Percentiles rank a stretch among this genome's conserved stretches.
phyloP scores from a whole-genome alignment of 1,284 basidiomycete species.

The Vanrija humicola region DNA sequence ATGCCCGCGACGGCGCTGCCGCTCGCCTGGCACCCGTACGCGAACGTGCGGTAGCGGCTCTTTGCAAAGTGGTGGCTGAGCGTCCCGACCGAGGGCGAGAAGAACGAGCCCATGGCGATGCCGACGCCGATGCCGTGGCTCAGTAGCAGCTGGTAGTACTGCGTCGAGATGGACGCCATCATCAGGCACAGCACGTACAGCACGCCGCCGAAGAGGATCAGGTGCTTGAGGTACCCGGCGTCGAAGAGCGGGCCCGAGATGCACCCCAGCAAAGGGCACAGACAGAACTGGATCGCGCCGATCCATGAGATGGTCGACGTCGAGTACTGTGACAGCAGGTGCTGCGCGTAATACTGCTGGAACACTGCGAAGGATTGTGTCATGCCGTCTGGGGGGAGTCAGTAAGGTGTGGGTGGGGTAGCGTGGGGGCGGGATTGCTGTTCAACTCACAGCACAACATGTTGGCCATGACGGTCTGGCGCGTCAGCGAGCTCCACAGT shows the following conservation, averaged over 20 bases:
- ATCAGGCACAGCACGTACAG: constrained; percentile 56
- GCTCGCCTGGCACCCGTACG: constrained; percentile 37
- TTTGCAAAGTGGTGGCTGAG: constrained; percentile 55
- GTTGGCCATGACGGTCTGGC: constrained; percentile 26
- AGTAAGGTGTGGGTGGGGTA: neutral
- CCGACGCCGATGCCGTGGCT: constrained; percentile 28
- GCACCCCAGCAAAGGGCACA: constrained; percentile 50
- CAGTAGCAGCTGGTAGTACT: constrained; percentile 56
- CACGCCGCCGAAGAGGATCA: constrained; percentile 52
- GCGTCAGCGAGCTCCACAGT: neutral
- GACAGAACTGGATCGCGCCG: constrained; percentile 62
- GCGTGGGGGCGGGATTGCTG: too few species aligned
- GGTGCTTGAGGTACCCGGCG: constrained; percentile 55
- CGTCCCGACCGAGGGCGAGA: constrained; percentile 52
- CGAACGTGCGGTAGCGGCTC: constrained; percentile 38
- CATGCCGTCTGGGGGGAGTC: constrained; percentile 29
- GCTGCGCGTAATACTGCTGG: constrained; percentile 28
- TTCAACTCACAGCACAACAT: constrained; percentile 30
- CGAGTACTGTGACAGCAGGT: constrained; percentile 11
- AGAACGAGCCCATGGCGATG: constrained; percentile 51
- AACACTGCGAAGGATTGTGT: constrained; percentile 36
- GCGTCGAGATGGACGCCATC: constrained; percentile 56
- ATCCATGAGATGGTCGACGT: constrained; percentile 58
- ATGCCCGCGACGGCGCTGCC: constrained; percentile 49
- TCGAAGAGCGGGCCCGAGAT: constrained; percentile 61